A percentile compares a stretch with the other conserved stretches of the same genome.
phyloP scores from a whole-genome alignment of 148 eudicot genomes.

The Nyssa sinensis region DNA sequence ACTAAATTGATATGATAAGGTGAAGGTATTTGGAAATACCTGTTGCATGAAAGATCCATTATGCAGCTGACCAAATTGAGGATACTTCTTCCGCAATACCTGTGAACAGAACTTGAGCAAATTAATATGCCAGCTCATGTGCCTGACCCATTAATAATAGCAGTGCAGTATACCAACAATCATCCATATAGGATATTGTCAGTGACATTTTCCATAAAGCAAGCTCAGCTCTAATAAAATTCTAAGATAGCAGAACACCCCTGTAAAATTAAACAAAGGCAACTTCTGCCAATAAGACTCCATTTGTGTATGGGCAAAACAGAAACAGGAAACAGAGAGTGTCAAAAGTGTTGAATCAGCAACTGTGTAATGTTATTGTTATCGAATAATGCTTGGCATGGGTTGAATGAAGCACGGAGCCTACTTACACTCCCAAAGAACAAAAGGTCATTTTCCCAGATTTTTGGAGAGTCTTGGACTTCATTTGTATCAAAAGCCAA shows the following conservation, averaged over 20 bases:
- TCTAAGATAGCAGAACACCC: neutral
- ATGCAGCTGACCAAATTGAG: slow-evolving; percentile 94
- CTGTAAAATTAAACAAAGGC: neutral
- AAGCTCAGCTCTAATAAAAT: neutral
- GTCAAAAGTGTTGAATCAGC: slow-evolving; percentile 2
- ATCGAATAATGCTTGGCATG: neutral
- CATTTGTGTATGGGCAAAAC: no score
- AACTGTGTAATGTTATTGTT: neutral
- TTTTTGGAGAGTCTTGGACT: neutral
- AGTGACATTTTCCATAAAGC: neutral
- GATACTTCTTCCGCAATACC: slow-evolving; percentile 90
- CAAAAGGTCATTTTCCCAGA: neutral
- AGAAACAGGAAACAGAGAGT: neutral
- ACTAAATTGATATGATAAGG: slow-evolving; percentile 10
- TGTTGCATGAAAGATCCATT: slow-evolving; percentile 97
- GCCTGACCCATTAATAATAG: neutral
- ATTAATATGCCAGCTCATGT: neutral
- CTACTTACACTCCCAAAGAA: neutral
- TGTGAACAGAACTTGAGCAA: slow-evolving; percentile 25
- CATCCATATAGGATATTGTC: neutral
- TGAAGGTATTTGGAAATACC: slow-evolving; percentile 36
- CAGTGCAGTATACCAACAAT: neutral
- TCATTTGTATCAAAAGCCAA: neutral
- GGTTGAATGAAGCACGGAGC: neutral
- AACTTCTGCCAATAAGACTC: no score